A percentile compares a stretch with the other conserved stretches of the same genome.
Evolutionary conservation across 768 basidiomycete genomes (phyloP).

Genomic region (Mycena maculata): DNA sequence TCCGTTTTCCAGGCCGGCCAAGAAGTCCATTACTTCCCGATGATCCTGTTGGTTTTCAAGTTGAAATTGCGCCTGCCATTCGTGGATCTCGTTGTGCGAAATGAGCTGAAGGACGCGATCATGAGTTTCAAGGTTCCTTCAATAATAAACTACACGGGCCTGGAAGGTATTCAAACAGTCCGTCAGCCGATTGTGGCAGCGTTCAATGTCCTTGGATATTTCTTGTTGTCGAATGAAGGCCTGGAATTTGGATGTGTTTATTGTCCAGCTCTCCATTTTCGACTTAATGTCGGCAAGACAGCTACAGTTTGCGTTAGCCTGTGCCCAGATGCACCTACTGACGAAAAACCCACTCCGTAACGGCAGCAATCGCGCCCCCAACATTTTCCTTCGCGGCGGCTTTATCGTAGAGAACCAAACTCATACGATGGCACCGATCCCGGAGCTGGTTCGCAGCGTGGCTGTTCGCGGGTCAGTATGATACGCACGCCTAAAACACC

Average conservation of each 20-base stretch:
- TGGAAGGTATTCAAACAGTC: conserved; percentile 62
- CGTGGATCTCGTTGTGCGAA: conserved; percentile 57
- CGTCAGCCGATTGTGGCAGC: conserved; percentile 57
- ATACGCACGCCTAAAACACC: not conserved
- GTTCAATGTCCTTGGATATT: conserved; percentile 56
- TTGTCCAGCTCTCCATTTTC: conserved; percentile 59
- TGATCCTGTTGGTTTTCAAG: conserved; percentile 55
- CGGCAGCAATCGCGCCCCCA: conserved; percentile 45
- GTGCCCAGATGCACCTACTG: not conserved
- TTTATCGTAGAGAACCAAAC: conserved; percentile 53
- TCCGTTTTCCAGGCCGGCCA: conserved; percentile 57
- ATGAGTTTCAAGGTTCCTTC: not conserved
- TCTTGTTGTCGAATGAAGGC: conserved; percentile 60
- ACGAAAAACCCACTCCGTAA: conserved; percentile 45
- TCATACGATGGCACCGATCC: conserved; percentile 58
- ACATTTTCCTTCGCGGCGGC: conserved; percentile 44
- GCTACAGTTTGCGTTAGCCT: conserved; percentile 28
- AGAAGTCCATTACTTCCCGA: conserved; percentile 52
- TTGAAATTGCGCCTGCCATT: conserved; percentile 61
- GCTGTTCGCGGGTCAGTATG: conserved; percentile 39
- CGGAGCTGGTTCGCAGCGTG: conserved; percentile 56
- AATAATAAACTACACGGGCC: conserved; percentile 45
- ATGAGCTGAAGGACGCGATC: conserved; percentile 48
- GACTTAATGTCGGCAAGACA: conserved; percentile 49
- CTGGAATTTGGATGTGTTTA: conserved; percentile 50